Evolutionary conservation across 176 grass and related monocot species (phyloP).

Genomic region (Avena insularis): DNA sequence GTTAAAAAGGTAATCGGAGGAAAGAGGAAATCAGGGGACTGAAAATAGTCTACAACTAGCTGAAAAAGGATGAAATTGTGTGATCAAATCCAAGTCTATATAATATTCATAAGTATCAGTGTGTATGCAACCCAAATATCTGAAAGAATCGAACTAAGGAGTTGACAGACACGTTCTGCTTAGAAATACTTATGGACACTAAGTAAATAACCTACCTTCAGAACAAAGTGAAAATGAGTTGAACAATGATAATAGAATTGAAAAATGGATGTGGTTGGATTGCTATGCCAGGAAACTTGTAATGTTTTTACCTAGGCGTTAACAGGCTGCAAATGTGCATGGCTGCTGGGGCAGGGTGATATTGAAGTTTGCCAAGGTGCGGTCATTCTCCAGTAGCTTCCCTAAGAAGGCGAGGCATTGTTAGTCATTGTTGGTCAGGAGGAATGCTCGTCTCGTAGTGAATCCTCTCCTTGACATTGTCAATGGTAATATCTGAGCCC

Average conservation of each 20-base stretch:
- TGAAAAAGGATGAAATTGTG: no score
- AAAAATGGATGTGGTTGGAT: background rate
- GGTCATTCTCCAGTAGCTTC: background rate
- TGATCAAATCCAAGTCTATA: no score
- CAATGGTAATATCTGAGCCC: background rate
- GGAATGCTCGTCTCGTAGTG: background rate
- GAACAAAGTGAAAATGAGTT: background rate
- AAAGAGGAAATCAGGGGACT: no score
- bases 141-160: background rate
- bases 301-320: slow-evolving; percentile 1
- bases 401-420: background rate
- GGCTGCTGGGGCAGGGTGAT: background rate
- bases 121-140: background rate
- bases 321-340: background rate
- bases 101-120: background rate
- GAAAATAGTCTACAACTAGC: no score
- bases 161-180: background rate
- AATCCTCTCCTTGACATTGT: background rate
- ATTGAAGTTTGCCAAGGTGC: background rate
- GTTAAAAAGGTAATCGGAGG: no score
- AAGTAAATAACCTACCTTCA: background rate
- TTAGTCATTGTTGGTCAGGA: background rate
- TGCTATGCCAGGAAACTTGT: background rate
- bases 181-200: background rate
- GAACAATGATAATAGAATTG: background rate